phyloP scores from a whole-genome alignment of 768 basidiomycete genomes.

The Tricholoma sp. region DNA sequence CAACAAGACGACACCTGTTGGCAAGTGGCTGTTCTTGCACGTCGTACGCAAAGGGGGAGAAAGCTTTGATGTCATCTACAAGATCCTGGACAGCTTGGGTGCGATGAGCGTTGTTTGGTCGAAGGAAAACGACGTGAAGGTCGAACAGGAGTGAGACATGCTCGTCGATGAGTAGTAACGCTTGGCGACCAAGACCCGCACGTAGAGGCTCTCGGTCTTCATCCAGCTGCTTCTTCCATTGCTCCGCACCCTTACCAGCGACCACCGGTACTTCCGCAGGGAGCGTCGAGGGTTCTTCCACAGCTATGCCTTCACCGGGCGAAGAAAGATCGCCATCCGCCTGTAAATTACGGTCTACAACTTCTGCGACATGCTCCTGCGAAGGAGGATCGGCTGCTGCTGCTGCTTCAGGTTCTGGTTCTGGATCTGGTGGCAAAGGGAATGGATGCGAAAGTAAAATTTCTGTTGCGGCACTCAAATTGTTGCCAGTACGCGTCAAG shows the following conservation, averaged over 20 bases:
- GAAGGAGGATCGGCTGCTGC: conserved; percentile 4
- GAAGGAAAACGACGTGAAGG: conserved; percentile 76
- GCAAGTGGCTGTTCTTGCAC: conserved; percentile 72
- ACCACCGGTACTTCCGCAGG: conserved; percentile 8
- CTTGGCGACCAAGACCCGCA: conserved; percentile 58
- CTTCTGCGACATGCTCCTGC: conserved; percentile 1
- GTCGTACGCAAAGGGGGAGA: conserved; percentile 61
- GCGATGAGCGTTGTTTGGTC: conserved; percentile 52
- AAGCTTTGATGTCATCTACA: conserved; percentile 70
- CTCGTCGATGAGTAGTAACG: conserved; percentile 78
- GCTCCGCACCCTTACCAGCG: conserved; percentile 47
- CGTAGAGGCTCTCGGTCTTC: conserved; percentile 62
- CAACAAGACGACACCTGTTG: conserved; percentile 81
- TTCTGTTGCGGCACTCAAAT: conserved; percentile 85
- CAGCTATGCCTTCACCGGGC: conserved; percentile 17
- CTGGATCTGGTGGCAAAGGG: conserved; percentile 66
- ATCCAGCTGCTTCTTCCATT: conserved; percentile 64
- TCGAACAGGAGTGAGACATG: conserved; percentile 89
- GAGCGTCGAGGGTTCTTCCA: conserved; percentile 16
- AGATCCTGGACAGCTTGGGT: conserved; percentile 65
- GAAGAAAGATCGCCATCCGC: conserved; percentile 25
- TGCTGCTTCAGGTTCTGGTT: conserved; percentile 29
- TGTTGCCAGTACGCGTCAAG: conserved; percentile 79
- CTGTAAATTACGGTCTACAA: conserved; percentile 12
- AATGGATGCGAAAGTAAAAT: conserved; percentile 79